Percentiles rank a stretch among this genome's conserved stretches.
These are phyloP conservation scores for Cynanchum wilfordii DNA, from an alignment of 257 asterid genomes.

Conservation along the genomic window DNA sequence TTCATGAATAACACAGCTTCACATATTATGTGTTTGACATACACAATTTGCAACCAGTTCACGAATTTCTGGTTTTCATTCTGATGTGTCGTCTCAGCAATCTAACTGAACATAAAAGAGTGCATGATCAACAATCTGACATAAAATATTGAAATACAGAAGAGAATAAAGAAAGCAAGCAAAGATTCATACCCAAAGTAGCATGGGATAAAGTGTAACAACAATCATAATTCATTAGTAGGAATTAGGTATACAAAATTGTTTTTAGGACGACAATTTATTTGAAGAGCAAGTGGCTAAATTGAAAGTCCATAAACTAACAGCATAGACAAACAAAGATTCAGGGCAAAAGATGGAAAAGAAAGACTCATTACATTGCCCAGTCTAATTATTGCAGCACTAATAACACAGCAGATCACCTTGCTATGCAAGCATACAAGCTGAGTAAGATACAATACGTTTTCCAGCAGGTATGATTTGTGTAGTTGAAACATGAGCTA, in stretches of 20 bases:
- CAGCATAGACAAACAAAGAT: not conserved
- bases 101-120: constrained; percentile 8
- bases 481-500: not conserved
- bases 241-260: not conserved
- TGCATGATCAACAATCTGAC: not conserved
- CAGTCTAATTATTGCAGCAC: not conserved
- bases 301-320: not conserved
- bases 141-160: not conserved
- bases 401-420: not conserved
- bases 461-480: not conserved
- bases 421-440: not conserved
- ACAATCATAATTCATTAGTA: not conserved
- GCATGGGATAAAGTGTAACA: not conserved
- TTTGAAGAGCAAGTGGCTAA: not conserved
- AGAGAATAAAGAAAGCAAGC: not conserved
- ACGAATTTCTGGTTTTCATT: not conserved
- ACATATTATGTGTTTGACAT: not conserved
- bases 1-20: not conserved
- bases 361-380: not conserved
- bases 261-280: not conserved
- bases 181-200: not conserved
- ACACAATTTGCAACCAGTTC: constrained; percentile 1
- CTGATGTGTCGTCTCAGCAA: constrained; percentile 6
- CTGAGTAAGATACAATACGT: not conserved
- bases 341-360: not conserved